Percentiles rank a stretch among this genome's conserved stretches.
Evolutionary conservation across 1,284 basidiomycete genomes (phyloP).

Genomic region (Malassezia psittaci): DNA sequence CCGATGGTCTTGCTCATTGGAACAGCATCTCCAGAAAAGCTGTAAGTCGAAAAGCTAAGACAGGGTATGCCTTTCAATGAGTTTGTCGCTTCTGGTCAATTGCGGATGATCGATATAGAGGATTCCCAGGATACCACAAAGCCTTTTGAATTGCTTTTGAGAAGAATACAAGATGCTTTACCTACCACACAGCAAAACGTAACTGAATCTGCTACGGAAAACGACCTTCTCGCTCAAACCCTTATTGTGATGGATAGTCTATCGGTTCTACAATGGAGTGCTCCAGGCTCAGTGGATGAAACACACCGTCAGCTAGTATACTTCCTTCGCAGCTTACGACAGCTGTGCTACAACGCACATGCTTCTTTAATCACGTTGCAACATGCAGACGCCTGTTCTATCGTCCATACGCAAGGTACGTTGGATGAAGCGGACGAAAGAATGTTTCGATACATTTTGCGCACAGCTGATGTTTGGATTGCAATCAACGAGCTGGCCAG

Average conservation of each 20-base stretch:
- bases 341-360: not conserved
- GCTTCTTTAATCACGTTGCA: constrained; percentile 8
- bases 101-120: constrained; percentile 2
- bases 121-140: not conserved
- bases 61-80: constrained; percentile 2
- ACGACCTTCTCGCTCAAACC: not conserved
- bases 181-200: too few relatives aligned
- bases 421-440: constrained; percentile 9
- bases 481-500: constrained; percentile 13
- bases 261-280: constrained; percentile 9
- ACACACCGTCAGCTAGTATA: not conserved
- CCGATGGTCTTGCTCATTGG: constrained; percentile 9
- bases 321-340: constrained; percentile 2
- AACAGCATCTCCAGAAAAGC: constrained; percentile 8
- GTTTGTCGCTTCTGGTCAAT: not conserved
- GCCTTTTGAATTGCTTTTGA: not conserved
- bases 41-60: constrained; percentile 2
- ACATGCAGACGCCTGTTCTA: constrained; percentile 9
- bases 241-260: constrained; percentile 9
- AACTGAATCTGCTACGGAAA: too few relatives aligned
- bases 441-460: constrained; percentile 11
- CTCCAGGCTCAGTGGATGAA: not conserved
- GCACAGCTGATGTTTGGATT: constrained; percentile 15
- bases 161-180: too few relatives aligned
- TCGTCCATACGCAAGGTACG: not conserved